Evolutionary conservation across 2,329 filamentous ascomycete species (phyloP), one percentile per base, ranked within the genome.

Genomic region (Sporothrix schenckii): DNA sequence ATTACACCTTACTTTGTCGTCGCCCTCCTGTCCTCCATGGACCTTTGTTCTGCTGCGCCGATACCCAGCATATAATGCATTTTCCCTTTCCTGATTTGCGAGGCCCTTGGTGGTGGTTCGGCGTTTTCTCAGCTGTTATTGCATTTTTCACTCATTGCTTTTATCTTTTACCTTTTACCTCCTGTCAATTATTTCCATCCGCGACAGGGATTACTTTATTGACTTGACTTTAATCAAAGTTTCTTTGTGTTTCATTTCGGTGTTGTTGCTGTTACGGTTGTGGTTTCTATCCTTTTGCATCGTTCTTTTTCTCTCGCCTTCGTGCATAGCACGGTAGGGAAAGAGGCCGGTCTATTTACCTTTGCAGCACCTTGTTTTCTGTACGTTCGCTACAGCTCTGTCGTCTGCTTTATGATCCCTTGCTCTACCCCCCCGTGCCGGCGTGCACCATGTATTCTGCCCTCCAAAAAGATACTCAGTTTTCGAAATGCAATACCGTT

Each of bases 31-130:
- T 53, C 39, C 50, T 58, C 44, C 60, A 71, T 69, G 72, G 69
- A 74, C 66, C 66, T 68, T 60, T 69, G 34, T 52, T 70, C 70
- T 73, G 78, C 78, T 73, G 80, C 79, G 80, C 81, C 83, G 83
- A 88, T 88, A 87, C 86, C 86, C 84, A 83, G 81, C 84, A 84
- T 83, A 82, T 83, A 83, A 85, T 85, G 83, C 81, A 83, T 83
- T 80, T 77, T 44, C 49, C 44, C 67, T 67, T 53, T 70, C 69
- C 53, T 66, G 66, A 71, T 69, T 39, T 68, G 70, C 67, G 69
- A 73, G 70, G 70, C 70, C 65, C 52, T 69, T 68, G 60, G 68
- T 70, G 71, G 67, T 61, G 69, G 56, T 66, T 56, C 71, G 72
- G 70, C 72, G 70, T 63, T 72, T 69, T 34, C 49, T 66, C 60